Evolutionary conservation across 2,329 filamentous ascomycete genomes (phyloP).

Genomic region (Penicillium thymicola): DNA sequence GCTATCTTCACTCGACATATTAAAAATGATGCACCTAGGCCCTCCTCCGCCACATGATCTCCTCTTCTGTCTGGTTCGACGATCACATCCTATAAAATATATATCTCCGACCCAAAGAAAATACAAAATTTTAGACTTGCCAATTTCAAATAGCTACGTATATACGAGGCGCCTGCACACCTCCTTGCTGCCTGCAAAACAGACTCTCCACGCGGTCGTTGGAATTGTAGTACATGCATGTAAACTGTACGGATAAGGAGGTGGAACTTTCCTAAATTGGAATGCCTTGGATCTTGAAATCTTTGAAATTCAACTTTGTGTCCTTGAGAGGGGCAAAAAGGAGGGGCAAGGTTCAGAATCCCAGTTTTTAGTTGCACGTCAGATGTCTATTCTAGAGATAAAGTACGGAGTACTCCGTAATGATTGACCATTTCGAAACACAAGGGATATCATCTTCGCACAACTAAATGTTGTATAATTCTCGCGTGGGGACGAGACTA

Average conservation of each 20-base stretch:
- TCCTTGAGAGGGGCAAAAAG: background rate
- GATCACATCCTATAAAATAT: slow-evolving; percentile 1
- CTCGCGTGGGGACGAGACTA: background rate
- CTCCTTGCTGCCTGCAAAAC: slow-evolving; percentile 11
- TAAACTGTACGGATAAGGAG: background rate
- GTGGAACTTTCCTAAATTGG: background rate
- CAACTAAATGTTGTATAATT: too few species aligned
- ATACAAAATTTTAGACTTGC: background rate
- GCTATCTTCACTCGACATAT: background rate
- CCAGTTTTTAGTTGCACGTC: background rate
- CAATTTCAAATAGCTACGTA: background rate
- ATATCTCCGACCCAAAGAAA: background rate
- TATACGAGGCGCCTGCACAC: background rate
- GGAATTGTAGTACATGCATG: background rate
- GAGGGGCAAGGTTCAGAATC: background rate
- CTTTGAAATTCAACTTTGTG: background rate
- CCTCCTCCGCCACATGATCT: background rate
- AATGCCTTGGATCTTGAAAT: background rate
- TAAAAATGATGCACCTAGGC: background rate
- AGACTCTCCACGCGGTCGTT: slow-evolving; percentile 9
- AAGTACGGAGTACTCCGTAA: background rate
- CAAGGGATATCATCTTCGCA: background rate
- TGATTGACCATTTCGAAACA: background rate
- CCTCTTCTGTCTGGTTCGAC: slow-evolving; percentile 5
- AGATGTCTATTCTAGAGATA: background rate